Conservation (phyloP, 495 filamentous ascomycete genomes). For the Tirmania nivea region DNA sequence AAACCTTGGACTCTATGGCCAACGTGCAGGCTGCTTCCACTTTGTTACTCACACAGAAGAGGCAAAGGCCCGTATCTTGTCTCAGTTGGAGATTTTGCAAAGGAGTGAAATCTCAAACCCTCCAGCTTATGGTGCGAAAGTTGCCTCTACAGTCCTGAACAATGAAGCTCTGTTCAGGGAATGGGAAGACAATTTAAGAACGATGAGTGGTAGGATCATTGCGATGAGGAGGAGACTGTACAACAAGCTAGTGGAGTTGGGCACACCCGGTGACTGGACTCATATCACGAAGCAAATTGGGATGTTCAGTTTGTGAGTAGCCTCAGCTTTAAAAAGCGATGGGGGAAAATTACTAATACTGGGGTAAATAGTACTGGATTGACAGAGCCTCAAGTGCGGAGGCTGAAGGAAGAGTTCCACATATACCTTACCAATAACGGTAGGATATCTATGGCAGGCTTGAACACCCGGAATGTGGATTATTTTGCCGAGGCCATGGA, state of each 20-base stretch:
- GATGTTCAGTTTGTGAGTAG: constrained; percentile 69
- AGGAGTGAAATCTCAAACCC: constrained; percentile 94
- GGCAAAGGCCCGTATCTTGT: constrained; percentile 46
- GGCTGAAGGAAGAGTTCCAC: constrained; percentile 58
- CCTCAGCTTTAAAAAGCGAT: not conserved
- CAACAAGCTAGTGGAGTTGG: constrained; percentile 52
- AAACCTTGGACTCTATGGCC: constrained; percentile 95
- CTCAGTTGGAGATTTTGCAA: constrained; percentile 84
- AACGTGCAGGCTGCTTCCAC: constrained; percentile 93
- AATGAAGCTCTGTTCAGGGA: constrained; percentile 62
- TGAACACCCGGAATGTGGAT: constrained; percentile 79
- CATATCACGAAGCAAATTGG: constrained; percentile 98
- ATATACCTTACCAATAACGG: constrained; percentile 96
- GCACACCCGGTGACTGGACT: constrained; percentile 77
- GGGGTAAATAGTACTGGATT: constrained; percentile 43
- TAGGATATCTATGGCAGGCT: constrained; percentile 83
- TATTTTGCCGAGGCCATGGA: constrained; percentile 81
- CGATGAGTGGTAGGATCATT: constrained; percentile 87
- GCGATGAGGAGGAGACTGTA: constrained; percentile 64
- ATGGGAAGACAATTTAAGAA: constrained; percentile 80
- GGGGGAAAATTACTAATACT: not conserved
- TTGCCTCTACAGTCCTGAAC: constrained; percentile 67
- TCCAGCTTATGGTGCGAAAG: constrained; percentile 76
- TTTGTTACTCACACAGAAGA: constrained; percentile 49
- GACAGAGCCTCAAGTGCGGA: constrained; percentile 62